Percentiles rank a stretch among this genome's conserved stretches.
Evolutionary conservation across 2,329 filamentous ascomycete genomes (phyloP).

Genomic region (Beauveria sp.): DNA sequence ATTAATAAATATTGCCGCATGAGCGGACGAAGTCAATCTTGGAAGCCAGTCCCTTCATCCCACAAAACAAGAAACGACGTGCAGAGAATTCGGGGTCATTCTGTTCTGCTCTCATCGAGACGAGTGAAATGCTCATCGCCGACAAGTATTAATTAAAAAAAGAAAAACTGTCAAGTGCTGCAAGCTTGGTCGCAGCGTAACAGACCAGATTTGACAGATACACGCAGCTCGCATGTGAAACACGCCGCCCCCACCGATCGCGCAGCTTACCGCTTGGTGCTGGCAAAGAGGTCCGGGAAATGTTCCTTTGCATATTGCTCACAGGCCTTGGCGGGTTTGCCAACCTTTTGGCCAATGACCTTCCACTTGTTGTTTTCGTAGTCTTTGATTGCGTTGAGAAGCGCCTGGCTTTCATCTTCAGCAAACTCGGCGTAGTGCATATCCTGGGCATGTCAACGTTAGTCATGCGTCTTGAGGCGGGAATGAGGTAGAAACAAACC

Average conservation of each 20-base stretch:
- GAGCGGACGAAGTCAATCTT: neutral
- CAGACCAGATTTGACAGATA: neutral
- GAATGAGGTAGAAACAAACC: slow-evolving; percentile 38
- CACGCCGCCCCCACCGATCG: neutral
- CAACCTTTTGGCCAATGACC: slow-evolving; percentile 89
- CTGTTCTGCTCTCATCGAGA: neutral
- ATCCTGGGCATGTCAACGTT: slow-evolving; percentile 48
- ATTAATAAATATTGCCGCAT: neutral
- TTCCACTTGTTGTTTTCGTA: slow-evolving; percentile 99
- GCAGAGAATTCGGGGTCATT: neutral
- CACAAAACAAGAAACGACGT: neutral
- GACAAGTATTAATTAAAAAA: neutral
- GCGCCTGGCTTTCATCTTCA: slow-evolving; percentile 80
- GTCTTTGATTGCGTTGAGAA: slow-evolving; percentile 93
- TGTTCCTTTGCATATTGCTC: slow-evolving; percentile 93
- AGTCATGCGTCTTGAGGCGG: neutral
- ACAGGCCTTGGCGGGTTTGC: slow-evolving; percentile 85
- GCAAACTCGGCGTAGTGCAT: slow-evolving; percentile 99
- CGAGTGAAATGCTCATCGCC: neutral
- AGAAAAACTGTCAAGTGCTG: neutral
- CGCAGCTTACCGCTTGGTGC: slow-evolving; percentile 28
- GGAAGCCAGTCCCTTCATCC: neutral
- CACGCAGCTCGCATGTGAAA: neutral
- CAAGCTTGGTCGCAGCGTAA: neutral
- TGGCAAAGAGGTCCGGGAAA: slow-evolving; percentile 52